Evolutionary conservation across 805 yeast genomes (phyloP).

Genomic region (Komagataella populi): DNA sequence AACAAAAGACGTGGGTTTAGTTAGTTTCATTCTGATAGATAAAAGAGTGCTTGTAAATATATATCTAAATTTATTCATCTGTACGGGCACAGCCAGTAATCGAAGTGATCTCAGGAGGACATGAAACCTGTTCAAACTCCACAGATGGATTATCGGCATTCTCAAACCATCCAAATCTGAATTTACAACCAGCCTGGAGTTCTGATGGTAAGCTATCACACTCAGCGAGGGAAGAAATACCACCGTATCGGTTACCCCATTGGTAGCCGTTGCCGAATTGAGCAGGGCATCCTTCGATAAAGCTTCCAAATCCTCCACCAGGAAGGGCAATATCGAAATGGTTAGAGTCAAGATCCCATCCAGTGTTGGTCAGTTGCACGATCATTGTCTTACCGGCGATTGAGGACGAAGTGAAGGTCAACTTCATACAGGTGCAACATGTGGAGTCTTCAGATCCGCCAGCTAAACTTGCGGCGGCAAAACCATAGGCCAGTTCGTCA

Average conservation of each 20-base stretch:
- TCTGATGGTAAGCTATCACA: background rate
- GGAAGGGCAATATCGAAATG: background rate
- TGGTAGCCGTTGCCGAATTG: background rate
- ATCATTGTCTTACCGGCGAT: background rate
- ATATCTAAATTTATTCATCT: background rate
- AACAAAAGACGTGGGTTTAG: constrained; percentile 23
- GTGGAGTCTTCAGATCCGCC: background rate
- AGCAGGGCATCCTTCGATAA: background rate
- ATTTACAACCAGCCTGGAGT: background rate
- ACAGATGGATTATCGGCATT: background rate
- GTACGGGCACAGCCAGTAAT: background rate
- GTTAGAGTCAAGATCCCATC: background rate
- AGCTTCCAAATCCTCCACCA: background rate
- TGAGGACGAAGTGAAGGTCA: background rate
- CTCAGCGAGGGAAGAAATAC: background rate
- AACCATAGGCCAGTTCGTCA: background rate
- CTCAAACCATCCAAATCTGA: background rate
- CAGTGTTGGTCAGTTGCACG: background rate
- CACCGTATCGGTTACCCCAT: background rate
- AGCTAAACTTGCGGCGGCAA: background rate
- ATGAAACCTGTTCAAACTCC: background rate
- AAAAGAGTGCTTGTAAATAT: background rate
- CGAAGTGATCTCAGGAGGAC: background rate
- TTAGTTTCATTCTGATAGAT: background rate
- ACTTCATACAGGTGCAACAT: background rate